These are phyloP conservation scores for Cercospora zeina DNA, from an alignment of 2,329 filamentous ascomycete species.

Conservation along the genomic window DNA sequence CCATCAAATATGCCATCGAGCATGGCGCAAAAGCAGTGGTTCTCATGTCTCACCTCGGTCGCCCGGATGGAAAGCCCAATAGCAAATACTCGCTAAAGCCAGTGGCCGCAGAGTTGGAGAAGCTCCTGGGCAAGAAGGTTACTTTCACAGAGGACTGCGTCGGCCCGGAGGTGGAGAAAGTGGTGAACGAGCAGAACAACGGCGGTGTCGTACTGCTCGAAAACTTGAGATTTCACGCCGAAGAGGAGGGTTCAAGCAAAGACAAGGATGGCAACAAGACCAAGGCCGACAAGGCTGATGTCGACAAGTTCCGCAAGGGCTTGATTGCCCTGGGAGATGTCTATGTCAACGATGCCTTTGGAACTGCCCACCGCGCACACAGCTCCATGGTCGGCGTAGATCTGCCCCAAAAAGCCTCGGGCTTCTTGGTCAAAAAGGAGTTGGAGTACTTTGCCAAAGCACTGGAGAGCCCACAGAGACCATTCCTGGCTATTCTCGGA, in stretches of 20 bases:
- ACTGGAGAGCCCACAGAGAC: slow-evolving; percentile 86
- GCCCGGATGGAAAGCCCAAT: slow-evolving; percentile 86
- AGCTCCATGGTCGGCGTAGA: slow-evolving; percentile 98
- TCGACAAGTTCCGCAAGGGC: slow-evolving; percentile 91
- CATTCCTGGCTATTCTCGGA: slow-evolving; percentile 97
- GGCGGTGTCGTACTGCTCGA: slow-evolving; percentile 89
- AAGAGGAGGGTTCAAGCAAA: slow-evolving; percentile 96
- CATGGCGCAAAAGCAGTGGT: slow-evolving; percentile 65
- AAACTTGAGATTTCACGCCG: slow-evolving; percentile 96
- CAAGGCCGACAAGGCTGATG: slow-evolving; percentile 93
- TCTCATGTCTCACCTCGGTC: slow-evolving; percentile 97
- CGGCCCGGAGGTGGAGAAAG: slow-evolving; percentile 83
- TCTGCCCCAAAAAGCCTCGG: slow-evolving; percentile 92
- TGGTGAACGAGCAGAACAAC: slow-evolving; percentile 76
- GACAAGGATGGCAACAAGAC: slow-evolving; percentile 93
- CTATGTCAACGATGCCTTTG: slow-evolving; percentile 98
- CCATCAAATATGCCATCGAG: slow-evolving; percentile 46
- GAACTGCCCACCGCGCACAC: slow-evolving; percentile 96
- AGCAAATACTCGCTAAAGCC: slow-evolving; percentile 93
- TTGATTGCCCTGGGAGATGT: slow-evolving; percentile 92
- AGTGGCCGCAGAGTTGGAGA: slow-evolving; percentile 76
- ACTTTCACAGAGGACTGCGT: slow-evolving; percentile 89
- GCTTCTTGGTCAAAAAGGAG: slow-evolving; percentile 99
- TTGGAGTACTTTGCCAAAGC: slow-evolving; percentile 99
- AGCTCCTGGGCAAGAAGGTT: slow-evolving; percentile 76